Conservation (phyloP, 305 asterid genomes). For the Fraxinus greggii region DNA sequence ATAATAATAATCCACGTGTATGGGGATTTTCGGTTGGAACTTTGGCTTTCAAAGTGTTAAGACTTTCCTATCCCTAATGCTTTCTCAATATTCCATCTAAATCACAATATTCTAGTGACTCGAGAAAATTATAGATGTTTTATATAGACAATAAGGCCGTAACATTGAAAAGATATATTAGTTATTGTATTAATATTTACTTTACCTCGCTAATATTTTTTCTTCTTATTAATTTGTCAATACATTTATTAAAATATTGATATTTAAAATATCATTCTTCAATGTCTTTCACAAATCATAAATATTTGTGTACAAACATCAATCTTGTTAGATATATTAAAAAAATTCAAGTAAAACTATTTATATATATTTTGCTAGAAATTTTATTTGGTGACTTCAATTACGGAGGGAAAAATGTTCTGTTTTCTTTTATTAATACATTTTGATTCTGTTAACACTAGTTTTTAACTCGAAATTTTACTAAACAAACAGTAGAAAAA, state of each 20-base stretch:
- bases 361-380: too few relatives aligned
- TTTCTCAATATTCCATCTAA: background rate
- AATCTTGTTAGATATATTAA: too few relatives aligned
- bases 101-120: background rate
- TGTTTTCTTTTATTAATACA: too few relatives aligned
- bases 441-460: background rate
- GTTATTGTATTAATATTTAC: background rate
- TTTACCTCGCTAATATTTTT: too few relatives aligned
- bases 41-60: background rate
- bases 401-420: background rate
- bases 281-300: too few relatives aligned
- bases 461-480: background rate
- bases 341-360: too few relatives aligned
- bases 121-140: background rate
- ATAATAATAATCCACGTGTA: background rate
- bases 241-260: too few relatives aligned
- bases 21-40: background rate
- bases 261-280: too few relatives aligned
- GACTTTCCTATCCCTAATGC: background rate
- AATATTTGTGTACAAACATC: too few relatives aligned
- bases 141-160: background rate
- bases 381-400: too few relatives aligned
- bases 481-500: background rate
- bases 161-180: background rate
- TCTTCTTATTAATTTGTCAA: background rate